A percentile compares a stretch with the other conserved stretches of the same genome.
Conservation (phyloP, 2,329 filamentous ascomycete species). For the Coniochaeta ligniaria region DNA sequence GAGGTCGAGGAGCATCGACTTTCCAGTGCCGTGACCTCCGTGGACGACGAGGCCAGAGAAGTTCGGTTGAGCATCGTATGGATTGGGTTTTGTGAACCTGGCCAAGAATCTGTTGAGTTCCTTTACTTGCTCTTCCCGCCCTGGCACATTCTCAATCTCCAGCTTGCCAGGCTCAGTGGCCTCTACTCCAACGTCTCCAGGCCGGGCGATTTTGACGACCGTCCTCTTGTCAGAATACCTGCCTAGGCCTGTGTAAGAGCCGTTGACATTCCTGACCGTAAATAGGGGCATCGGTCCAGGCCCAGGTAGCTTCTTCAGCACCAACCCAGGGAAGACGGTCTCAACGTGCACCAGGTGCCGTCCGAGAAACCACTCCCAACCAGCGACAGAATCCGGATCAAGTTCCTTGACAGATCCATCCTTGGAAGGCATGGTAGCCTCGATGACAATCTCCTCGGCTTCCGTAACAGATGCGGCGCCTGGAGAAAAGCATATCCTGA, state of each 20-base stretch:
- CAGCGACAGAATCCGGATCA: conserved; percentile 20
- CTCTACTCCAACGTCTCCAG: conserved; percentile 6
- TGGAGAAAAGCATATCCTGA: conserved; percentile 51
- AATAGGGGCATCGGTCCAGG: conserved; percentile 55
- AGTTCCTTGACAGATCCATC: conserved; percentile 19
- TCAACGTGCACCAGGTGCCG: conserved; percentile 41
- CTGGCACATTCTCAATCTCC: conserved; percentile 53
- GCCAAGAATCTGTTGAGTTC: conserved; percentile 61
- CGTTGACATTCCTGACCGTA: conserved; percentile 48
- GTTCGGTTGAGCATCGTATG: conserved; percentile 11
- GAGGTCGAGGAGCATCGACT: conserved; percentile 64
- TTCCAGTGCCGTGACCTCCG: conserved; percentile 79
- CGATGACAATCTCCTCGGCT: conserved; percentile 51
- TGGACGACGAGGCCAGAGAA: conserved; percentile 62
- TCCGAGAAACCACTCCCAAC: conserved; percentile 29
- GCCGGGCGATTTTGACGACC: conserved; percentile 23
- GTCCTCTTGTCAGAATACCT: conserved; percentile 20
- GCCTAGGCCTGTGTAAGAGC: conserved; percentile 33
- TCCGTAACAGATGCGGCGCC: conserved; percentile 38
- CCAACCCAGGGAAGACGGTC: conserved; percentile 61
- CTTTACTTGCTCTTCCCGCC: conserved; percentile 56
- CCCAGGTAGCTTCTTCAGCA: conserved; percentile 56
- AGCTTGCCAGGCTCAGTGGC: conserved; percentile 24
- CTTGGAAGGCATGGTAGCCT: conserved; percentile 42
- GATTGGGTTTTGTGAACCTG: conserved; percentile 39